phyloP scores from a whole-genome alignment of 768 basidiomycete genomes.

The Serendipita sp. region DNA sequence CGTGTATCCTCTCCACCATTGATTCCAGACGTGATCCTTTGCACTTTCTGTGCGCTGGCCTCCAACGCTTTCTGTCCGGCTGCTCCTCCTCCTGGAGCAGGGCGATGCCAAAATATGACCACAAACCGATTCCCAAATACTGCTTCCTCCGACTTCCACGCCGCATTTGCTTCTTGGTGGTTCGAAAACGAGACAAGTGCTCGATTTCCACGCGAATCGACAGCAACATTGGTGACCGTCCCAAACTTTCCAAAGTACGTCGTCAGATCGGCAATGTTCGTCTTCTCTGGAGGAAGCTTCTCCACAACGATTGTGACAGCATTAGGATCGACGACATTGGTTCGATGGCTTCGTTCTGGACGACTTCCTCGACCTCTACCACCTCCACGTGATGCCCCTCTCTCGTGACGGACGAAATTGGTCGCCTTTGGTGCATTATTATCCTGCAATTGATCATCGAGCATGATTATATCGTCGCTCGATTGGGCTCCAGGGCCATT shows the following conservation, averaged over 20 bases:
- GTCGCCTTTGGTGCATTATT: constrained; percentile 13
- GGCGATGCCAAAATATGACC: constrained; percentile 89
- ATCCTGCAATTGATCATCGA: neutral
- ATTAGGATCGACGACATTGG: constrained; percentile 48
- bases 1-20: neutral
- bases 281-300: constrained; percentile 77
- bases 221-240: constrained; percentile 78
- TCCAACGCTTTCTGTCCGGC: constrained; percentile 62
- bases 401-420: constrained; percentile 16
- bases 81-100: constrained; percentile 80
- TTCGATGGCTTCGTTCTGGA: constrained; percentile 32
- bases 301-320: constrained; percentile 79
- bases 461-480: neutral
- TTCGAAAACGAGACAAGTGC: constrained; percentile 76
- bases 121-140: constrained; percentile 90
- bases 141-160: constrained; percentile 90
- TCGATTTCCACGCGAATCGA: constrained; percentile 57
- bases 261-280: constrained; percentile 62
- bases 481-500: neutral
- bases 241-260: constrained; percentile 88
- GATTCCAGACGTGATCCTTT: constrained; percentile 30
- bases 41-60: constrained; percentile 61
- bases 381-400: constrained; percentile 21
- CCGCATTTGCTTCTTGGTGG: constrained; percentile 70
- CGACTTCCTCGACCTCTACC: constrained; percentile 27